These are phyloP conservation scores for Copromyces sp. DNA, from an alignment of 495 filamentous ascomycete species.

Conservation along the genomic window DNA sequence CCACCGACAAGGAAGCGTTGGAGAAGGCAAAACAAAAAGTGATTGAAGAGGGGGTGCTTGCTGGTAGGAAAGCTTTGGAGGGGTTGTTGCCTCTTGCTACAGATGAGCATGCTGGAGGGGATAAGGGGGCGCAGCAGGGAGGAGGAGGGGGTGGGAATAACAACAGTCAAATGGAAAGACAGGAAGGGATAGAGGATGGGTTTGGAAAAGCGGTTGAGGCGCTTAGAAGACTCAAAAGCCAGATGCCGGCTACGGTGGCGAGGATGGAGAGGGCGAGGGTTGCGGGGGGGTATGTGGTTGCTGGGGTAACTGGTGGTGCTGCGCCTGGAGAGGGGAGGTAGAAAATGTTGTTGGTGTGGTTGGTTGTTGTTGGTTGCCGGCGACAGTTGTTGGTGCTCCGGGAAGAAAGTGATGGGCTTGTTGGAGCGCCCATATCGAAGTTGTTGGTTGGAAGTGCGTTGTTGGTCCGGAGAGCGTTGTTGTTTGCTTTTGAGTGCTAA, in stretches of 20 bases:
- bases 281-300: conserved; percentile 51
- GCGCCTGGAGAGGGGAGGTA: neutral
- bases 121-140: no score
- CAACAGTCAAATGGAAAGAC: conserved; percentile 26
- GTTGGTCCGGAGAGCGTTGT: neutral
- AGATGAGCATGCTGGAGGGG: neutral
- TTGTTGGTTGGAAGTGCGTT: neutral
- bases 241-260: conserved; percentile 61
- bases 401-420: neutral
- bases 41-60: conserved; percentile 9
- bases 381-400: neutral
- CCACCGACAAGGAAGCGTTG: conserved; percentile 39
- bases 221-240: conserved; percentile 43
- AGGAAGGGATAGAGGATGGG: conserved; percentile 38
- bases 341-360: neutral
- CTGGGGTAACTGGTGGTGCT: conserved; percentile 34
- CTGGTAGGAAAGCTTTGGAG: conserved; percentile 14
- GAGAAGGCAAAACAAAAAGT: conserved; percentile 16
- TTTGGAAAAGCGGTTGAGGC: conserved; percentile 43
- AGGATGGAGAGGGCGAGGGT: conserved; percentile 66
- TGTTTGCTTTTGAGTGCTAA: neutral
- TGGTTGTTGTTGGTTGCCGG: neutral
- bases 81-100: conserved; percentile 9
- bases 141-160: conserved; percentile 5
- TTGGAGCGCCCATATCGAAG: neutral